These are phyloP conservation scores for Dryas drummondii DNA, from an alignment of 306 rosid species.

Conservation along the genomic window DNA sequence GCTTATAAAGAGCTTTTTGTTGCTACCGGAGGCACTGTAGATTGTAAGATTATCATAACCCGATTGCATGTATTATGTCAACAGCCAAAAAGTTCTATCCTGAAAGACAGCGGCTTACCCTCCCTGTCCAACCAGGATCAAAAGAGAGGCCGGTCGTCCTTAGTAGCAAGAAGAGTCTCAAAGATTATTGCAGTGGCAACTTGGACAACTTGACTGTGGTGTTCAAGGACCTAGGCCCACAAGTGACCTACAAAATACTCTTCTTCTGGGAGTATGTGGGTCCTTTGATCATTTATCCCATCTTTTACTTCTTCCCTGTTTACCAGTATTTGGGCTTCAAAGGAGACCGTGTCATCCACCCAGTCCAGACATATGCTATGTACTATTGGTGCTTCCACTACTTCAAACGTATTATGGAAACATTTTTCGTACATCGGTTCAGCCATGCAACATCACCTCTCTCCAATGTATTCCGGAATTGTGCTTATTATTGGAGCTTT, in stretches of 20 bases:
- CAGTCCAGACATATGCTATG: constrained; percentile 87
- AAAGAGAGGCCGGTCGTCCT: constrained; percentile 84
- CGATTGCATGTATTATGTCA: constrained; percentile 30
- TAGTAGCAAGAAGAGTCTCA: constrained; percentile 61
- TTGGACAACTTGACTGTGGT: constrained; percentile 59
- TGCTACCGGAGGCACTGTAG: background rate
- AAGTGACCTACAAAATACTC: constrained; percentile 80
- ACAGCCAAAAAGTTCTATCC: constrained; percentile 88
- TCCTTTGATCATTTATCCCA: constrained; percentile 84
- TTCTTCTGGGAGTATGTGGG: constrained; percentile 95
- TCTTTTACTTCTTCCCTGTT: constrained; percentile 81
- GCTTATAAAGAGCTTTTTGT: background rate
- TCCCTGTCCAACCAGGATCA: constrained; percentile 72
- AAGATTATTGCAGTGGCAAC: constrained; percentile 64
- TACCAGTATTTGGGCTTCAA: constrained; percentile 70
- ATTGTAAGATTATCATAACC: background rate
- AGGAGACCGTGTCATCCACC: constrained; percentile 71
- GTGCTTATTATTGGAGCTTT: constrained; percentile 95
- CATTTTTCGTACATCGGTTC: constrained; percentile 90
- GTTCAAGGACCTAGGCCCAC: constrained; percentile 91
- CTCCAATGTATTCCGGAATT: constrained; percentile 90
- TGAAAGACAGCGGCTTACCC: constrained; percentile 86
- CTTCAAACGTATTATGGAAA: constrained; percentile 87
- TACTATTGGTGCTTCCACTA: constrained; percentile 98
- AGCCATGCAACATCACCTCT: constrained; percentile 98